Percentiles rank a stretch among this genome's conserved stretches.
Evolutionary conservation across 371 early-diverging fungal genomes (phyloP).

Genomic region (Rhizopus delemar): DNA sequence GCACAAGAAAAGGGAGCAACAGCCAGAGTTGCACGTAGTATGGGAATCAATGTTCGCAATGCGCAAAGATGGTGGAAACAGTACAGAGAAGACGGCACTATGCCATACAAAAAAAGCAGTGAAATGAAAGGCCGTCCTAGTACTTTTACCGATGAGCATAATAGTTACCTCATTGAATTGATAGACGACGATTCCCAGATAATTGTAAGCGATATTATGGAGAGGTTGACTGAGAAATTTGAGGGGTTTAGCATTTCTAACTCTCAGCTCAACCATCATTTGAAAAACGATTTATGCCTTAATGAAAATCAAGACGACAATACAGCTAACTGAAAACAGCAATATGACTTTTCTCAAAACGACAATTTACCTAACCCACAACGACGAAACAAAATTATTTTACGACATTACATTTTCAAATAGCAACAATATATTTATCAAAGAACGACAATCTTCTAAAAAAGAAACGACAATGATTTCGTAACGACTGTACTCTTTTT

Average conservation of each 20-base stretch:
- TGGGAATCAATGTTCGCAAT: constrained; percentile 7
- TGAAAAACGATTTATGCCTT: constrained; percentile 10
- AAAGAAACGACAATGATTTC: constrained; percentile 10
- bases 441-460: constrained; percentile 6
- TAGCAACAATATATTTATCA: neutral
- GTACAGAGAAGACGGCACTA: constrained; percentile 12
- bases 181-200: constrained; percentile 6
- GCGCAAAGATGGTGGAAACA: constrained; percentile 12
- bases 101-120: constrained; percentile 11
- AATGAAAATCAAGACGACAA: no score
- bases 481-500: no score
- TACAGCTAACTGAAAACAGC: no score
- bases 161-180: constrained; percentile 9
- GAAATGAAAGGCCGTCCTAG: constrained; percentile 11
- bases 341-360: constrained; percentile 14
- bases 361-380: constrained; percentile 10
- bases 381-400: constrained; percentile 14
- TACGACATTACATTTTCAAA: constrained; percentile 6
- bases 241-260: constrained; percentile 10
- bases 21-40: constrained; percentile 14
- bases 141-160: constrained; percentile 6
- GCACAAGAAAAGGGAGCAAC: constrained; percentile 9
- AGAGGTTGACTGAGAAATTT: constrained; percentile 8
- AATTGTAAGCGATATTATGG: constrained; percentile 8
- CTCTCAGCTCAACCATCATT: constrained; percentile 9